Evolutionary conservation across 202 grass and related monocot species (phyloP).

Genomic region (Alloteropsis angusta): DNA sequence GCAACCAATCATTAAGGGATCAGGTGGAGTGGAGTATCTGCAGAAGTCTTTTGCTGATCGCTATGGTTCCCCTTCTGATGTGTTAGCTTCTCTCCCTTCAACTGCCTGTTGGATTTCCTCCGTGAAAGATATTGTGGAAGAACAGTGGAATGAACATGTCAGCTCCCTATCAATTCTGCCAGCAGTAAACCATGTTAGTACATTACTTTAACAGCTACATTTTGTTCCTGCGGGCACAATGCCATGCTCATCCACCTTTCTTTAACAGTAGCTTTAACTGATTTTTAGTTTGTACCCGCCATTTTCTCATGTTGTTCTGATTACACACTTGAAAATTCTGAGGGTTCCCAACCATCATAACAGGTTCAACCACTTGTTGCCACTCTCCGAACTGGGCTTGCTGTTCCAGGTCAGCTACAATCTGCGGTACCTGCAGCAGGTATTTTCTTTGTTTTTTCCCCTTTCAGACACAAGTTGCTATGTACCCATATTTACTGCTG

Average conservation of each 20-base stretch:
- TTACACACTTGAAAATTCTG: not conserved
- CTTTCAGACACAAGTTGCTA: not conserved
- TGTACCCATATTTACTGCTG: not conserved
- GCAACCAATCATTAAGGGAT: constrained; percentile 74
- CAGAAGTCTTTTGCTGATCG: constrained; percentile 73
- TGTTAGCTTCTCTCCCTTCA: constrained; percentile 40
- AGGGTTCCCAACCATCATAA: not conserved
- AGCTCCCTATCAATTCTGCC: constrained; percentile 39
- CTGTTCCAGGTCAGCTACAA: constrained; percentile 31
- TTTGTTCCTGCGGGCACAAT: not conserved
- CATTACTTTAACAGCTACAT: not conserved
- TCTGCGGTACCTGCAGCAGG: constrained; percentile 9
- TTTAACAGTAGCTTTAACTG: constrained; percentile 2
- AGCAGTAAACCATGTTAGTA: constrained; percentile 52
- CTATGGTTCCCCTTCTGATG: constrained; percentile 51
- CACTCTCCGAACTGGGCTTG: constrained; percentile 53
- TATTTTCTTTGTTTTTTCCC: not conserved
- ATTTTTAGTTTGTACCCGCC: not conserved
- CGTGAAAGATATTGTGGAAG: constrained; percentile 38
- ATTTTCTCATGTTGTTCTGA: not conserved
- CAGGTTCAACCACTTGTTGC: constrained; percentile 73
- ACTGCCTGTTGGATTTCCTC: constrained; percentile 61
- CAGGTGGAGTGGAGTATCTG: constrained; percentile 76
- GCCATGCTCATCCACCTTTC: not conserved
- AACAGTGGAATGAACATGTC: constrained; percentile 77